Evolutionary conservation across 257 asterid species (phyloP).

Genomic region (Nicotiana attenuata): DNA sequence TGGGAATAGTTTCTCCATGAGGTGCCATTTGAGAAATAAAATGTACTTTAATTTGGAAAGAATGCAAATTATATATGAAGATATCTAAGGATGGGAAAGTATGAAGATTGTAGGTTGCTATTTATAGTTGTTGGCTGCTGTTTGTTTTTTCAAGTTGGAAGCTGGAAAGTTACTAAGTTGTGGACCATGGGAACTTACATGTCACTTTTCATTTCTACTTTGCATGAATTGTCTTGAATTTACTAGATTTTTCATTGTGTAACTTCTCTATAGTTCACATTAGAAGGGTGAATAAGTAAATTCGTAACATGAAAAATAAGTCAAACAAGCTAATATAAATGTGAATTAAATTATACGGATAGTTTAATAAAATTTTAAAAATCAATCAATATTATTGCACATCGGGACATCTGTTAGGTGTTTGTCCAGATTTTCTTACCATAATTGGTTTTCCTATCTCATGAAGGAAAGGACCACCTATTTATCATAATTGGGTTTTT

Average conservation of each 20-base stretch:
- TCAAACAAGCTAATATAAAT: too few relatives aligned
- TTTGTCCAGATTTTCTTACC: too few relatives aligned
- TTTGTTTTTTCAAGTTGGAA: not conserved
- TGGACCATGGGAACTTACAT: slow-evolving; percentile 8
- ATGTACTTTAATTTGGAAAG: not conserved
- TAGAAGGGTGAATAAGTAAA: not conserved
- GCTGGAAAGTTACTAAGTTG: not conserved
- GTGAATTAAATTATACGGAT: too few relatives aligned
- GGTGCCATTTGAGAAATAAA: slow-evolving; percentile 1
- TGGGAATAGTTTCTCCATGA: not conserved
- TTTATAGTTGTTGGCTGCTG: not conserved
- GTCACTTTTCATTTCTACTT: not conserved
- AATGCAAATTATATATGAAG: not conserved
- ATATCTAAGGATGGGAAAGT: not conserved
- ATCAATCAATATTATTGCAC: too few relatives aligned
- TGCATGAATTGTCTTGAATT: not conserved
- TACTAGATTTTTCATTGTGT: not conserved
- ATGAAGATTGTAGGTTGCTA: not conserved
- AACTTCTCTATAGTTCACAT: too few relatives aligned
- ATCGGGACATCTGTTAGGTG: too few relatives aligned
- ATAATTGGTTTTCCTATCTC: too few relatives aligned
- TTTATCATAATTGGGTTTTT: too few relatives aligned
- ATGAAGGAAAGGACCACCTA: too few relatives aligned
- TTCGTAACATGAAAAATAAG: not conserved
- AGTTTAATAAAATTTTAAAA: too few relatives aligned